Conservation (phyloP, 495 filamentous ascomycete genomes). For the Trichoderma reesei region DNA sequence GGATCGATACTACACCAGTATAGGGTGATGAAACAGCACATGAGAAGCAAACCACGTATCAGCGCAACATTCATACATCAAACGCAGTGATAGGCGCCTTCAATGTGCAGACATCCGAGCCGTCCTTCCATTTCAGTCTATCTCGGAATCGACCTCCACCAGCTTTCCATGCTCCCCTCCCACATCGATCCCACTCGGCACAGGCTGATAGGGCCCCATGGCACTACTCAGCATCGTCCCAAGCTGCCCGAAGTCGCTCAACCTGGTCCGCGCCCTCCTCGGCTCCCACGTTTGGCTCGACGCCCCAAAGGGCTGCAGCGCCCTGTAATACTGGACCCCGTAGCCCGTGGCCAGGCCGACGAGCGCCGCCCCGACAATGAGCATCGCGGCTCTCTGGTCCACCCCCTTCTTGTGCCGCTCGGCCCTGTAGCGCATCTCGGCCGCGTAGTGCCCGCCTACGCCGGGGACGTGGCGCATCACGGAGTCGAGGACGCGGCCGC, state of each 20-base stretch:
- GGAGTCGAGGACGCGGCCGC: conserved; percentile 23
- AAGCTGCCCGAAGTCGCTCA: conserved; percentile 26
- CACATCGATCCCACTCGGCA: neutral
- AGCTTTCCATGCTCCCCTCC: neutral
- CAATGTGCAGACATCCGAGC: neutral
- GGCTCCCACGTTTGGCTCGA: conserved; percentile 25
- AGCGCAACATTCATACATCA: neutral
- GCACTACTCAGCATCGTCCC: conserved; percentile 23
- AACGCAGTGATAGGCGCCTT: neutral
- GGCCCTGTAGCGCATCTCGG: conserved; percentile 6
- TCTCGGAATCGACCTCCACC: conserved; percentile 8
- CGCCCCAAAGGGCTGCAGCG: conserved; percentile 24
- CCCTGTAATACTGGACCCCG: conserved; percentile 16
- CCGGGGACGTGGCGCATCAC: conserved; percentile 21
- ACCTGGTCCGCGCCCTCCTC: conserved; percentile 11
- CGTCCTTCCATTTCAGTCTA: neutral
- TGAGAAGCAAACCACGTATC: neutral
- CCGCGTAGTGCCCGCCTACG: conserved; percentile 14
- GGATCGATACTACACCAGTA: neutral
- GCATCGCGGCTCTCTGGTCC: conserved; percentile 12
- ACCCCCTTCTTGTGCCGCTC: conserved; percentile 1
- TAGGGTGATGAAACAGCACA: neutral
- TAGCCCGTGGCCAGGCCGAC: conserved; percentile 16
- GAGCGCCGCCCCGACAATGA: conserved; percentile 17
- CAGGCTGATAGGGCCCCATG: neutral